Base-by-base conservation (phyloP, 192 early-diverging fungal genomes). In the Rhizoclosmatium sp. region DNA sequence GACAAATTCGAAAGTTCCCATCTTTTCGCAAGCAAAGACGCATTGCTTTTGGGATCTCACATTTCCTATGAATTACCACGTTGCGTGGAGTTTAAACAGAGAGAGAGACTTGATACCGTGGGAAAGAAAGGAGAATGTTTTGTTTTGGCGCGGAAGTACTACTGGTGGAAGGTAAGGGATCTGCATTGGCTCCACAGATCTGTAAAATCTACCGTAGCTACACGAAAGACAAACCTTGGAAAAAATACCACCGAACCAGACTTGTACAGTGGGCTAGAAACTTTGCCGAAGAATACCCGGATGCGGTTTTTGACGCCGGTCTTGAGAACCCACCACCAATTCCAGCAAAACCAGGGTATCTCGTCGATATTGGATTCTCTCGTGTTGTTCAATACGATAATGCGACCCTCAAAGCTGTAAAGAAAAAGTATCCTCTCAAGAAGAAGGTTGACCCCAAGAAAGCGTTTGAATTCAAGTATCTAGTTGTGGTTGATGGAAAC, bases 111-210 rank as follows among this genome's bases (percentile, higher is more conserved):
- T 12, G 9, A 45, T 62, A 44, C 45, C 59, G 7, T 75, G 72
- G 72, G 39, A 59, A 23, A 19, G 44, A n/a, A 75, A 75, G 47
- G 39, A 23, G 45, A 64, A 75, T 39, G 72, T 75, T 42, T 31
- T 75, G 31, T 75, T 75, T 42, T 75, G 72, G 72, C 72, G 72
- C n/a, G 72, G 72, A 10, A 47, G 59, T 12, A 64, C 72, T 12
- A 75, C 72, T 5, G 61, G 72, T 10, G 72, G 72, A 45, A 21
- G 39, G 56, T 58, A 58, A 14, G 56, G 0, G 12, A 58, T 16
- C n/a, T 58, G 56, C n/a, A 16, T 58, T 58, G 56, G 56, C n/a
- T 58, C n/a, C 14, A 14, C 12, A 58, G 0, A 21, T 58, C n/a
- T 58, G 56, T 58, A 16, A 31, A 31, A 21, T 16, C 56, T 16